Percentiles rank a stretch among this genome's conserved stretches.
These are phyloP conservation scores for Paramarasmius palmivorus DNA, from an alignment of 1,284 basidiomycete species.

Conservation along the genomic window DNA sequence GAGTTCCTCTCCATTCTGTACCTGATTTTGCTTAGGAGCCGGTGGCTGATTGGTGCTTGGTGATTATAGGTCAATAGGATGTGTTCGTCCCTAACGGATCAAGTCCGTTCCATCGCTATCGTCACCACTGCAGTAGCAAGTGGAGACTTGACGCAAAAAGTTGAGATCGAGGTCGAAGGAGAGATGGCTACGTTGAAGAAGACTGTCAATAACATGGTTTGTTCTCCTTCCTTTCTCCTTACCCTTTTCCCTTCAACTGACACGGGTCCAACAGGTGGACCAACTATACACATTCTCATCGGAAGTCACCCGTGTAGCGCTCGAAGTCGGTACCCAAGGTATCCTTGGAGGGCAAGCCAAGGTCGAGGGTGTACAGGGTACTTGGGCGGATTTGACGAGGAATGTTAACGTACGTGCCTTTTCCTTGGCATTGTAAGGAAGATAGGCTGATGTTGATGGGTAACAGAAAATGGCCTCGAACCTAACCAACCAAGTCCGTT, in stretches of 20 bases:
- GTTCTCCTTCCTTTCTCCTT: slow-evolving; percentile 6
- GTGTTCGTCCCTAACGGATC: slow-evolving; percentile 91
- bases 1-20: slow-evolving; percentile 34
- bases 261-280: slow-evolving; percentile 70
- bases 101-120: slow-evolving; percentile 90
- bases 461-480: slow-evolving; percentile 85
- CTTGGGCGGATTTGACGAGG: slow-evolving; percentile 89
- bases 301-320: slow-evolving; percentile 51
- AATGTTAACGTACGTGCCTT: slow-evolving; percentile 75
- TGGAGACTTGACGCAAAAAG: slow-evolving; percentile 89
- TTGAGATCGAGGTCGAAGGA: slow-evolving; percentile 89
- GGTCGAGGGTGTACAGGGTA: slow-evolving; percentile 92
- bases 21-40: not conserved
- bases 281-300: slow-evolving; percentile 90
- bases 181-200: slow-evolving; percentile 60
- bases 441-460: too few species aligned
- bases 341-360: slow-evolving; percentile 91
- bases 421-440: not conserved
- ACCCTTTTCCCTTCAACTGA: slow-evolving; percentile 24
- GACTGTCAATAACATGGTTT: slow-evolving; percentile 20
- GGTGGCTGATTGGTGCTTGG: too few species aligned
- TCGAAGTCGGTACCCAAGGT: slow-evolving; percentile 83
- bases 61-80: slow-evolving; percentile 71
- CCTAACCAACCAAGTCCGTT: slow-evolving; percentile 95
- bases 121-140: slow-evolving; percentile 93